Conservation (phyloP, 306 rosid species). For the Cajanus cajan region DNA sequence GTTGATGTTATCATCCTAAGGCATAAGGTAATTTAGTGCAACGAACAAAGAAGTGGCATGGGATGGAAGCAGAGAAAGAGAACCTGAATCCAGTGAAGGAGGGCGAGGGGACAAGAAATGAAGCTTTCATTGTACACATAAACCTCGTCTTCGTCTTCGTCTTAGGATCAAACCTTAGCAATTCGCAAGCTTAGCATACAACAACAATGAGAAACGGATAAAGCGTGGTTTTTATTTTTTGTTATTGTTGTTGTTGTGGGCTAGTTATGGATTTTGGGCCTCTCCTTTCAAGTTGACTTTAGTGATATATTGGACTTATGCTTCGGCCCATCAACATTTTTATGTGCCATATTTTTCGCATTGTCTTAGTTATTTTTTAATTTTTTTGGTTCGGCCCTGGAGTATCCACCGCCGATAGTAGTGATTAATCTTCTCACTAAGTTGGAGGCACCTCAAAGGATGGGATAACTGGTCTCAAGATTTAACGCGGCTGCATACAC, state of each 20-base stretch:
- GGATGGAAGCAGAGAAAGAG: background rate
- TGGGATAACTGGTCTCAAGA: no score
- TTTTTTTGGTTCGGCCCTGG: no score
- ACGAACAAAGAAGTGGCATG: background rate
- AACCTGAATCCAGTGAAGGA: conserved; percentile 7
- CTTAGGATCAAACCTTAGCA: background rate
- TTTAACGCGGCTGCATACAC: no score
- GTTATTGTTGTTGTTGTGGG: background rate
- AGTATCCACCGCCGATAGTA: no score
- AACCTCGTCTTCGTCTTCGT: background rate
- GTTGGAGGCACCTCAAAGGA: no score
- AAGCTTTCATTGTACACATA: background rate
- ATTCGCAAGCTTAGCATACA: background rate
- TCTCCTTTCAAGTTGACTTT: background rate
- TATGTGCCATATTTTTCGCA: no score
- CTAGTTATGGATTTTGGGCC: background rate
- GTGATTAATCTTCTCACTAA: no score
- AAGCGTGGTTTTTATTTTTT: background rate
- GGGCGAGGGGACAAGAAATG: background rate
- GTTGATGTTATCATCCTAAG: background rate
- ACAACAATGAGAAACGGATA: background rate
- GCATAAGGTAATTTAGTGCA: background rate
- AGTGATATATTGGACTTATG: background rate
- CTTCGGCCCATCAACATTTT: background rate
- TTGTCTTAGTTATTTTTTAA: no score